Evolutionary conservation across 2,329 filamentous ascomycete genomes (phyloP).

Genomic region (Fusarium nelsonii): DNA sequence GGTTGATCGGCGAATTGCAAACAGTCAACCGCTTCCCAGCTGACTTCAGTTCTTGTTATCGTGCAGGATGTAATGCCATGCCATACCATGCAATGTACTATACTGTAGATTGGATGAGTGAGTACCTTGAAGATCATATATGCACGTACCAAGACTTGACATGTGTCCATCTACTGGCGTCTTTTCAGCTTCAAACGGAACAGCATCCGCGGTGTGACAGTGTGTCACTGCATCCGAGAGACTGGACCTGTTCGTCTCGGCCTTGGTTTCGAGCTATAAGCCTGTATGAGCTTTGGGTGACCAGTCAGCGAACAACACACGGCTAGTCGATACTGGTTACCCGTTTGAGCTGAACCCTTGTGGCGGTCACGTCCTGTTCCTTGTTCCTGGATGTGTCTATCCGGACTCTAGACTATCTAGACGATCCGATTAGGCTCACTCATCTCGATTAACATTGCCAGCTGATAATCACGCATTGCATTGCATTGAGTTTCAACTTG

Average conservation of each 20-base stretch:
- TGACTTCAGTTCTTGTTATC: conserved; percentile 4
- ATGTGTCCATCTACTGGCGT: conserved; percentile 10
- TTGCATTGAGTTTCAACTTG: conserved; percentile 9
- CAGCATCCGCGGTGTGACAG: conserved; percentile 40
- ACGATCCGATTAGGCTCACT: conserved; percentile 11
- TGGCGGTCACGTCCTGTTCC: conserved; percentile 16
- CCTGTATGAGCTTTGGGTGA: conserved; percentile 8
- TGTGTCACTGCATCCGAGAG: conserved; percentile 37
- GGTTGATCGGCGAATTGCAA: conserved; percentile 13
- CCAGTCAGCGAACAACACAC: conserved; percentile 47
- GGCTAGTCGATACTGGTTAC: conserved; percentile 35
- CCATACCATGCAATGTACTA: not conserved
- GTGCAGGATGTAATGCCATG: not conserved
- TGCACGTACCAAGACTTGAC: conserved; percentile 20
- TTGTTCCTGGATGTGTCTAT: conserved; percentile 33
- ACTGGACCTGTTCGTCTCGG: conserved; percentile 21
- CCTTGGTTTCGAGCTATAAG: not conserved
- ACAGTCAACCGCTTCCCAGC: not conserved
- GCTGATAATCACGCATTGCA: not conserved
- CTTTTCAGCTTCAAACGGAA: conserved; percentile 26
- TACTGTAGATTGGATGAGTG: not conserved
- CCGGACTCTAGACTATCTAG: not conserved
- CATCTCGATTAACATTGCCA: conserved; percentile 13
- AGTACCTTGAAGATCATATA: conserved; percentile 6
- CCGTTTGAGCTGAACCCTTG: conserved; percentile 32